Percentiles rank a stretch among this genome's conserved stretches.
Conservation (phyloP, 2,329 filamentous ascomycete genomes). For the Fusarium sp. region DNA sequence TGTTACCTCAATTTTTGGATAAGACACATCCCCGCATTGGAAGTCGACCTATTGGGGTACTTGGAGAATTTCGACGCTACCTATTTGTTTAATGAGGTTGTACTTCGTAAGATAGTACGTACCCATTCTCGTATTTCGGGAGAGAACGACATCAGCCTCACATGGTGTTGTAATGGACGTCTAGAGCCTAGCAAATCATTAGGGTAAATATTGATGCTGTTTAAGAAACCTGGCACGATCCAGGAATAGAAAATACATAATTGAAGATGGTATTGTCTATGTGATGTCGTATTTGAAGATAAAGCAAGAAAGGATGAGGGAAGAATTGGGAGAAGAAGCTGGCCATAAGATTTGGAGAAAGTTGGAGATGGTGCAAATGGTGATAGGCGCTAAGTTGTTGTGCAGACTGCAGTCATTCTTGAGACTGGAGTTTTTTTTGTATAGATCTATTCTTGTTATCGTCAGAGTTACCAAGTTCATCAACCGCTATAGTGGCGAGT, state of each 20-base stretch:
- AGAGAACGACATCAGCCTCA: background rate
- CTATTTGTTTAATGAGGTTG: background rate
- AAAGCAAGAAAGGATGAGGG: background rate
- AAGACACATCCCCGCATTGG: slow-evolving; percentile 8
- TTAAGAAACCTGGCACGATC: too few species aligned
- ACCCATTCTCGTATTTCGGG: background rate
- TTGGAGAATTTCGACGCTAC: slow-evolving; percentile 23
- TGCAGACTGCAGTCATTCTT: background rate
- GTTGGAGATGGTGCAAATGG: background rate
- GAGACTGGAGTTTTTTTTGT: background rate
- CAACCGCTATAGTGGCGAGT: too few species aligned
- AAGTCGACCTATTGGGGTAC: slow-evolving; percentile 3
- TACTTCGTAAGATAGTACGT: background rate
- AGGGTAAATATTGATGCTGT: too few species aligned
- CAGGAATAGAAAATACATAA: too few species aligned
- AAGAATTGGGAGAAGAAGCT: background rate
- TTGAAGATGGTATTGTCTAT: too few species aligned
- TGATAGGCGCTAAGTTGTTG: background rate
- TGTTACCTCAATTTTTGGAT: background rate
- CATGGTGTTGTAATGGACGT: background rate
- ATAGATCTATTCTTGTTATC: background rate
- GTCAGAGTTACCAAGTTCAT: too few species aligned
- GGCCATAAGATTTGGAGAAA: background rate
- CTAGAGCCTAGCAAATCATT: background rate
- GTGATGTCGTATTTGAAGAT: background rate